Conservation (phyloP, 345 rosid genomes). For the Tarenaya hassleriana region DNA sequence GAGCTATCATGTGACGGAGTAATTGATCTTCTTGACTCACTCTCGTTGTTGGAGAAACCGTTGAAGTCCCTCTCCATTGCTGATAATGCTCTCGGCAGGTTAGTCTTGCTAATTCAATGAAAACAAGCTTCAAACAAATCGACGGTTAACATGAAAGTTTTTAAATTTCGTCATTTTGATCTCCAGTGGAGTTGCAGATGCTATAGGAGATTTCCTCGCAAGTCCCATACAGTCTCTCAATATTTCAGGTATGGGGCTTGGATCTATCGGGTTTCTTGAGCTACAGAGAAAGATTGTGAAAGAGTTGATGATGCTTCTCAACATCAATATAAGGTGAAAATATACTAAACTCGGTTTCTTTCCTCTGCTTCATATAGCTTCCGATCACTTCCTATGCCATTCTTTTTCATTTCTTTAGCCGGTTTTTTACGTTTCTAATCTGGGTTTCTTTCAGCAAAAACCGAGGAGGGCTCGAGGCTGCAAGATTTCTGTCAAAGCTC, state of each 20-base stretch:
- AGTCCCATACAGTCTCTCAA: conserved; percentile 45
- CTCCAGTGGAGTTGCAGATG: conserved; percentile 57
- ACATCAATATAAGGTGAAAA: conserved; percentile 66
- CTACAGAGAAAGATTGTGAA: conserved; percentile 33
- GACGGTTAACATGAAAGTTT: conserved; percentile 8
- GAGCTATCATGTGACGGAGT: conserved; percentile 67
- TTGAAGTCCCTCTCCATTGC: conserved; percentile 59
- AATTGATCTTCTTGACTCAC: conserved; percentile 43
- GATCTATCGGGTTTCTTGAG: conserved; percentile 61
- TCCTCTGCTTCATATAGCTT: conserved; percentile 1
- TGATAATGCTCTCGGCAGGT: conserved; percentile 82
- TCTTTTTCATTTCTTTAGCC: conserved; percentile 13
- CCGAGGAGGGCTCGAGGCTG: conserved; percentile 73
- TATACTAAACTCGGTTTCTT: conserved; percentile 17
- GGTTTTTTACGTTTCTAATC: conserved; percentile 6
- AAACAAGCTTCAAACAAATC: neutral
- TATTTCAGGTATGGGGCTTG: conserved; percentile 74
- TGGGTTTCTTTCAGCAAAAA: conserved; percentile 56
- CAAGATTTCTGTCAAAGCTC: conserved; percentile 67
- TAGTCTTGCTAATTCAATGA: conserved; percentile 17
- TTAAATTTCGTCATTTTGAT: conserved; percentile 23
- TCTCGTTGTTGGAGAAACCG: conserved; percentile 43
- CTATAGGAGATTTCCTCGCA: conserved; percentile 43
- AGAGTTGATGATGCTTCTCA: conserved; percentile 39
- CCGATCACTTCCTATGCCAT: conserved; percentile 5